These are phyloP conservation scores for Alternaria burnsii DNA, from an alignment of 2,329 filamentous ascomycete genomes.

Conservation along the genomic window DNA sequence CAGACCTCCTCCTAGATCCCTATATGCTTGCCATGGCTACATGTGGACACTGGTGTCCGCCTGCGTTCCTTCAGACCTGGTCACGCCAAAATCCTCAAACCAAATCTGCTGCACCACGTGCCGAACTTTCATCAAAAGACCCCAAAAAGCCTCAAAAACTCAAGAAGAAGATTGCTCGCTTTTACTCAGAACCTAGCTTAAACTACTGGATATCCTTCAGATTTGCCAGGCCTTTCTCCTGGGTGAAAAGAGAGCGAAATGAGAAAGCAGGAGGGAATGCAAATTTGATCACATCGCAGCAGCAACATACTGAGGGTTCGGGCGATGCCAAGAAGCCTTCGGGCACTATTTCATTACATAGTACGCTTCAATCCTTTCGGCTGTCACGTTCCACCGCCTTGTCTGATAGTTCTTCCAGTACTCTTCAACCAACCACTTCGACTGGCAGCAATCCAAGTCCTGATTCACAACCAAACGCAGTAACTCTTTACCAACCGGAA, in stretches of 20 bases:
- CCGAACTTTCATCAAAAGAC: neutral
- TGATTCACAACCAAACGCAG: neutral
- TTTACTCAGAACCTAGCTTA: neutral
- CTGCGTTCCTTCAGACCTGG: neutral
- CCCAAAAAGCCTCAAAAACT: neutral
- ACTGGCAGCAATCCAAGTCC: neutral
- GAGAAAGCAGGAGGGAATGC: neutral
- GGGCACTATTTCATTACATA: neutral
- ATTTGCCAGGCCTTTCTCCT: neutral
- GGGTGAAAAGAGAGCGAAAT: neutral
- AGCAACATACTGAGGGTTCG: neutral
- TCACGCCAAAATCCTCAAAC: neutral
- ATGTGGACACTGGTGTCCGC: neutral
- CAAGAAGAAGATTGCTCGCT: neutral
- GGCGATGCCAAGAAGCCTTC: neutral
- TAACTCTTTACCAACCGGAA: neutral
- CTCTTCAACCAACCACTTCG: neutral
- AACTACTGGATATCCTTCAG: neutral
- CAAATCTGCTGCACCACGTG: neutral
- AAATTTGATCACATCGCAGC: neutral
- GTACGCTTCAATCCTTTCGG: neutral
- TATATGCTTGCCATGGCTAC: neutral
- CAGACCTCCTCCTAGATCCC: neutral
- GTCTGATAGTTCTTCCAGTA: neutral
- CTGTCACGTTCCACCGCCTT: neutral